Evolutionary conservation across 2,329 filamentous ascomycete genomes (phyloP).

Genomic region (Alternaria sp.): DNA sequence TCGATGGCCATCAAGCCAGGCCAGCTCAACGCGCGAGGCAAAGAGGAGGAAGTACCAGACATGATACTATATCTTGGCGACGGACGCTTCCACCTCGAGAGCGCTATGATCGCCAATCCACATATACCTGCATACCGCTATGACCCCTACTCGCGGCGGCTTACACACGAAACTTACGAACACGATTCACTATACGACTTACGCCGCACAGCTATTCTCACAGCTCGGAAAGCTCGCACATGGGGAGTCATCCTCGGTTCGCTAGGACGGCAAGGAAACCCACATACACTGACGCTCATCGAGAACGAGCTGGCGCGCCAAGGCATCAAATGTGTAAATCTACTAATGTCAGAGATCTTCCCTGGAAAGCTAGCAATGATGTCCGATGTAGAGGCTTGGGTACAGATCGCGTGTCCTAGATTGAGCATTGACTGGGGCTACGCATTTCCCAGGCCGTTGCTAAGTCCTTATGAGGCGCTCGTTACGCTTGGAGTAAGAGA

Average conservation of each 20-base stretch:
- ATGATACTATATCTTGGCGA: slow-evolving; percentile 89
- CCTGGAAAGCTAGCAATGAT: slow-evolving; percentile 94
- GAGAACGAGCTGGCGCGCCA: slow-evolving; percentile 74
- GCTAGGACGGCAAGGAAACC: slow-evolving; percentile 92
- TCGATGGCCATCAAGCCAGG: slow-evolving; percentile 44
- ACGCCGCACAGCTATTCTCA: slow-evolving; percentile 75
- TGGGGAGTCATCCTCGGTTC: slow-evolving; percentile 96
- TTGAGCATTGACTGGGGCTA: slow-evolving; percentile 99
- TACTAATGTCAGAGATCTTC: slow-evolving; percentile 93
- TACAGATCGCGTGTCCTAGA: slow-evolving; percentile 95
- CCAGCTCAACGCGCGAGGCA: slow-evolving; percentile 55
- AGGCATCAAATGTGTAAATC: slow-evolving; percentile 81
- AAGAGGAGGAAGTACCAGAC: slow-evolving; percentile 59
- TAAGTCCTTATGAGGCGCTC: slow-evolving; percentile 95
- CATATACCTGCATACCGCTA: slow-evolving; percentile 90
- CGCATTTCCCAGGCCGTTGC: slow-evolving; percentile 83
- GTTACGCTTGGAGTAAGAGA: slow-evolving; percentile 82
- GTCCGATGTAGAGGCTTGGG: slow-evolving; percentile 94
- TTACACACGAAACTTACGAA: slow-evolving; percentile 90
- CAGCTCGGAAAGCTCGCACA: slow-evolving; percentile 78
- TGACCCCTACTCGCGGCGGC: slow-evolving; percentile 90
- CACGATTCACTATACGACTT: slow-evolving; percentile 89
- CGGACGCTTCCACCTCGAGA: slow-evolving; percentile 94
- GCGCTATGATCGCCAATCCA: slow-evolving; percentile 99
- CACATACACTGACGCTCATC: slow-evolving; percentile 86